Conservation (phyloP, 2,329 filamentous ascomycete genomes). For the Aureobasidium sp. region DNA sequence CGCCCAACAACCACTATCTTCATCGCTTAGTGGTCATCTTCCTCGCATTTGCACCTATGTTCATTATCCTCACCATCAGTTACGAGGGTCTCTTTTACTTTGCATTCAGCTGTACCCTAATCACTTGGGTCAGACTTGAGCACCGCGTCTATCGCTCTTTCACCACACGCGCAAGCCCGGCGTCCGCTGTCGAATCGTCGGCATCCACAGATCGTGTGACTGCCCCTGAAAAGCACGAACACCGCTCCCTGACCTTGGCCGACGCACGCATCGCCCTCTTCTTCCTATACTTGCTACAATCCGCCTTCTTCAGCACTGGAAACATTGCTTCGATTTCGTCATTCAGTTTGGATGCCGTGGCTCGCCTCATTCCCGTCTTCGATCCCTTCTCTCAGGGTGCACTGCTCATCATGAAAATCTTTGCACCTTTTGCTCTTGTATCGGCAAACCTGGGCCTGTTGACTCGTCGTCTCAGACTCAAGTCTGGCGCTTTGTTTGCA, state of each 20-base stretch:
- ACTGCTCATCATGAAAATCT: conserved; percentile 76
- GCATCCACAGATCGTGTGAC: conserved; percentile 25
- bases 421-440: conserved; percentile 88
- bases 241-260: conserved; percentile 66
- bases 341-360: conserved; percentile 87
- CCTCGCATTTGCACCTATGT: conserved; percentile 83
- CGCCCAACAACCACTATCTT: conserved; percentile 79
- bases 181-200: conserved; percentile 21
- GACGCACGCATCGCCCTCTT: conserved; percentile 86
- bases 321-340: conserved; percentile 91
- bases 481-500: conserved; percentile 88
- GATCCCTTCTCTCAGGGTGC: conserved; percentile 88
- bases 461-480: conserved; percentile 73
- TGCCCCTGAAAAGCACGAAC: conserved; percentile 28
- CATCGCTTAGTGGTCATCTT: conserved; percentile 85
- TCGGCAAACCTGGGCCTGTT: conserved; percentile 91
- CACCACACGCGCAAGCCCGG: conserved; percentile 16
- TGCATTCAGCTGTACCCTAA: conserved; percentile 69
- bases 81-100: conserved; percentile 97
- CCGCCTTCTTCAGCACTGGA: conserved; percentile 92
- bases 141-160: conserved; percentile 54
- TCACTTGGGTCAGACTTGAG: conserved; percentile 89
- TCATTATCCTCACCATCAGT: conserved; percentile 93
- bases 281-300: conserved; percentile 90
- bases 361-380: conserved; percentile 80